A percentile compares a stretch with the other conserved stretches of the same genome.
Evolutionary conservation across 345 rosid genomes (phyloP).

Genomic region (Sisymbrium irio): DNA sequence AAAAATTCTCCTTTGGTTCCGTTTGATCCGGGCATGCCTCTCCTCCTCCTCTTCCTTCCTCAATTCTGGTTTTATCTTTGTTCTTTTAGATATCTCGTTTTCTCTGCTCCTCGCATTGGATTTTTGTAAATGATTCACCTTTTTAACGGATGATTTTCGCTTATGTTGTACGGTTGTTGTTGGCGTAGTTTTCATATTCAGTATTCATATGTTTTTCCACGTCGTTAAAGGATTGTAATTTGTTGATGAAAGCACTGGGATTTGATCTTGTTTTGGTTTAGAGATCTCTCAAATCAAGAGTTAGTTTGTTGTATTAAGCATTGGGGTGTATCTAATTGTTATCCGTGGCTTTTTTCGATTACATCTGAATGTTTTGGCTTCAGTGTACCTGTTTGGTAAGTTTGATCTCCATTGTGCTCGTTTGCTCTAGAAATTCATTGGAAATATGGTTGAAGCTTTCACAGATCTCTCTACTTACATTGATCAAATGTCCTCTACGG

Average conservation of each 20-base stretch:
- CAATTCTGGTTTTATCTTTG: neutral
- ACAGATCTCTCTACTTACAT: neutral
- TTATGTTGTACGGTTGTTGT: neutral
- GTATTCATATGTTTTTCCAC: neutral
- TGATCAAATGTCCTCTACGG: neutral
- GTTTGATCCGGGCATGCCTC: constrained; percentile 32
- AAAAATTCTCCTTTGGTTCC: constrained; percentile 10
- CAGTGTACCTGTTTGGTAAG: neutral
- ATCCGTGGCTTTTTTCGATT: neutral
- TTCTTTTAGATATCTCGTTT: neutral
- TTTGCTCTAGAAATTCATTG: neutral
- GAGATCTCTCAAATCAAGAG: neutral
- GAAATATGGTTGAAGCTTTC: neutral
- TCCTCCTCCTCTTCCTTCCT: neutral
- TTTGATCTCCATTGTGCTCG: constrained; percentile 1
- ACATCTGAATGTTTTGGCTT: neutral
- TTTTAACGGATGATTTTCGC: neutral
- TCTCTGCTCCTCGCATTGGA: neutral
- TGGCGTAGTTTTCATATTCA: neutral
- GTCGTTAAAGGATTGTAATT: neutral
- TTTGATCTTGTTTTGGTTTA: neutral
- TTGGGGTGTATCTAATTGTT: neutral
- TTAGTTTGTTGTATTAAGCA: constrained; percentile 4
- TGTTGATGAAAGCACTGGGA: neutral
- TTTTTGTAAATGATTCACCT: neutral